Evolutionary conservation across 345 rosid species (phyloP).

Genomic region (Lepidium aucheri): DNA sequence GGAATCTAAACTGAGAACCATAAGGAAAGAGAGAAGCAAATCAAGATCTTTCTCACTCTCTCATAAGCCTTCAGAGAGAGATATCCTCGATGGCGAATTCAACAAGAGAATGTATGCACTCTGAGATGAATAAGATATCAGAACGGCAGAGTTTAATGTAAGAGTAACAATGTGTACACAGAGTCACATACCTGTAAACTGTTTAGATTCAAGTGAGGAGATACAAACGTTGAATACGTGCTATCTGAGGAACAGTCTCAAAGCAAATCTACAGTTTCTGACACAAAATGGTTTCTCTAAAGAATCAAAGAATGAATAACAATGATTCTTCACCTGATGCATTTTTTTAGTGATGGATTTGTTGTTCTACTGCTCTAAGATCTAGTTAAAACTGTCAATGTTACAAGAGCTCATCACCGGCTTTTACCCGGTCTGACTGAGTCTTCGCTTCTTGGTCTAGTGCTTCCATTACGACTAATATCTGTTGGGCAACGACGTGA

Average conservation of each 20-base stretch:
- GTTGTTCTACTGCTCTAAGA: constrained; percentile 16
- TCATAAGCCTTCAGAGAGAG: constrained; percentile 49
- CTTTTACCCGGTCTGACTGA: constrained; percentile 18
- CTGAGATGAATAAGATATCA: constrained; percentile 19
- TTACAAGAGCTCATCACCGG: constrained; percentile 15
- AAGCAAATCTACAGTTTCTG: constrained; percentile 9
- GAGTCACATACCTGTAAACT: background rate
- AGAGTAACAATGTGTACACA: constrained; percentile 9
- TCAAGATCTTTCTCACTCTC: constrained; percentile 67
- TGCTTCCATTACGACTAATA: constrained; percentile 17
- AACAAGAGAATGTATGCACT: constrained; percentile 43
- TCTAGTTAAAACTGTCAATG: constrained; percentile 17
- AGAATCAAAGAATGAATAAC: constrained; percentile 19
- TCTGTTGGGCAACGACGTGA: constrained; percentile 23
- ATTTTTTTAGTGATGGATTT: background rate
- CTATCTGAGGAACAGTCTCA: constrained; percentile 7
- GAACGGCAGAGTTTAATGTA: background rate
- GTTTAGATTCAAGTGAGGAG: background rate
- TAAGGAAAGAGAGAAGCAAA: constrained; percentile 61
- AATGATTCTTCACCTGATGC: constrained; percentile 15
- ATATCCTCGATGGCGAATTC: constrained; percentile 48
- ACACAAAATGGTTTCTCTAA: constrained; percentile 6
- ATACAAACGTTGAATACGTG: background rate
- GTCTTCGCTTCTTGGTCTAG: constrained; percentile 8
- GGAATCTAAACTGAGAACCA: constrained; percentile 56